Conservation (phyloP, 495 filamentous ascomycete genomes). For the Durotheca rogersii region DNA sequence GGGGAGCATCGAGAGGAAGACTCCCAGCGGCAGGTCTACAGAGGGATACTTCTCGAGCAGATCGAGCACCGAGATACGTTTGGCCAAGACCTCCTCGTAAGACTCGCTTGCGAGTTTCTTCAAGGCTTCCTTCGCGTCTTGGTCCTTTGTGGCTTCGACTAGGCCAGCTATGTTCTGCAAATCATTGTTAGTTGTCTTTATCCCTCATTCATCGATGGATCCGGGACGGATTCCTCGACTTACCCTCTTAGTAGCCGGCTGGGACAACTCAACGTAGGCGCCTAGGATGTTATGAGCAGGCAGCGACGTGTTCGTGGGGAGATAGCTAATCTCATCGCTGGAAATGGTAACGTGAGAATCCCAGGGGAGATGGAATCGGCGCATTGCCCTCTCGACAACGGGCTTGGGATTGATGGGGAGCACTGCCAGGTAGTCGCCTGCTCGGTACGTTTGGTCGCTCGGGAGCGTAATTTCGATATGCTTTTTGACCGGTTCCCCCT, state of each 20-base stretch:
- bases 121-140: constrained; percentile 44
- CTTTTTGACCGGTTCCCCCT: constrained; percentile 59
- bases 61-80: constrained; percentile 64
- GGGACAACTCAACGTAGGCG: constrained; percentile 70
- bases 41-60: constrained; percentile 60
- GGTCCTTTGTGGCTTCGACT: constrained; percentile 43
- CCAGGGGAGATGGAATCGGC: constrained; percentile 57
- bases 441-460: constrained; percentile 62
- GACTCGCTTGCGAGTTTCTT: constrained; percentile 48
- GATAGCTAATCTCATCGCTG: constrained; percentile 47
- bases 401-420: constrained; percentile 66
- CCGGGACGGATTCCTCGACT: background rate
- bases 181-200: constrained; percentile 8
- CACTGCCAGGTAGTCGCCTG: constrained; percentile 76
- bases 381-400: constrained; percentile 55
- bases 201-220: background rate
- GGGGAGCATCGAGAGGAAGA: constrained; percentile 68
- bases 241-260: constrained; percentile 62
- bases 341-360: constrained; percentile 58
- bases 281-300: constrained; percentile 62
- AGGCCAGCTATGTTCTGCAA: constrained; percentile 50
- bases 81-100: constrained; percentile 56
- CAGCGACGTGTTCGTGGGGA: constrained; percentile 61
- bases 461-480: constrained; percentile 68
- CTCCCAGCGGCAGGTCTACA: constrained; percentile 57